These are phyloP conservation scores for Fusarium ramigenum DNA, from an alignment of 2,329 filamentous ascomycete species.

Conservation along the genomic window DNA sequence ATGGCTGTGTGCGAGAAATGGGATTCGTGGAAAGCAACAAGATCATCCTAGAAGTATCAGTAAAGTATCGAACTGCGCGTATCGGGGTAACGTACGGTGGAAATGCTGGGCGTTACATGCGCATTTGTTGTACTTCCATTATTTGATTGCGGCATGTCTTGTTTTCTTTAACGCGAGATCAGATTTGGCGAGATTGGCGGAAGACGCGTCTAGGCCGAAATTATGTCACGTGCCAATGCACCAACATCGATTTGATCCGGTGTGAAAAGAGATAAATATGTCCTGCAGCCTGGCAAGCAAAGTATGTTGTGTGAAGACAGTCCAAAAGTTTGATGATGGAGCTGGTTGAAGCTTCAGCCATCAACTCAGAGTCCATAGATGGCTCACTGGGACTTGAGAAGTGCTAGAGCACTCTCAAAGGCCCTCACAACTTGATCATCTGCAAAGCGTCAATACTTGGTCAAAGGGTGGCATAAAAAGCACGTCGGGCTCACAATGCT, in stretches of 20 bases:
- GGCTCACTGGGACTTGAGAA: slow-evolving; percentile 54
- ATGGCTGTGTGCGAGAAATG: slow-evolving; percentile 66
- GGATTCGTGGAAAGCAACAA: slow-evolving; percentile 64
- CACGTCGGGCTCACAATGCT: slow-evolving; percentile 73
- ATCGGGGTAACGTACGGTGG: slow-evolving; percentile 32
- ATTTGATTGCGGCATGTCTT: slow-evolving; percentile 36
- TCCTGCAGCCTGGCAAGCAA: neutral
- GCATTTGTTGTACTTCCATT: slow-evolving; percentile 17
- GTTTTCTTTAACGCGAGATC: slow-evolving; percentile 5
- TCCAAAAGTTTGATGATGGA: neutral
- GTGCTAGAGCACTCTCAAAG: slow-evolving; percentile 69
- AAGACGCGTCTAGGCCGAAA: slow-evolving; percentile 22
- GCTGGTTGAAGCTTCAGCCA: neutral
- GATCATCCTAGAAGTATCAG: slow-evolving; percentile 62
- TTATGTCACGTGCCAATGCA: slow-evolving; percentile 37
- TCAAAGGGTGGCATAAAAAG: neutral
- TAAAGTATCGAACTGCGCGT: neutral
- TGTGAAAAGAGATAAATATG: neutral
- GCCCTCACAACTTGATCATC: slow-evolving; percentile 67
- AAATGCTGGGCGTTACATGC: slow-evolving; percentile 40
- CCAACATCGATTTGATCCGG: slow-evolving; percentile 3
- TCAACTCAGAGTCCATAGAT: neutral
- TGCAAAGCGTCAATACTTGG: slow-evolving; percentile 37
- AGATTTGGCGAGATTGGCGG: slow-evolving; percentile 23
- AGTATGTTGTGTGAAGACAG: neutral